Evolutionary conservation across 2,329 filamentous ascomycete genomes (phyloP), one percentile per base, ranked within the genome.

Genomic region (Emmonsia crescens): DNA sequence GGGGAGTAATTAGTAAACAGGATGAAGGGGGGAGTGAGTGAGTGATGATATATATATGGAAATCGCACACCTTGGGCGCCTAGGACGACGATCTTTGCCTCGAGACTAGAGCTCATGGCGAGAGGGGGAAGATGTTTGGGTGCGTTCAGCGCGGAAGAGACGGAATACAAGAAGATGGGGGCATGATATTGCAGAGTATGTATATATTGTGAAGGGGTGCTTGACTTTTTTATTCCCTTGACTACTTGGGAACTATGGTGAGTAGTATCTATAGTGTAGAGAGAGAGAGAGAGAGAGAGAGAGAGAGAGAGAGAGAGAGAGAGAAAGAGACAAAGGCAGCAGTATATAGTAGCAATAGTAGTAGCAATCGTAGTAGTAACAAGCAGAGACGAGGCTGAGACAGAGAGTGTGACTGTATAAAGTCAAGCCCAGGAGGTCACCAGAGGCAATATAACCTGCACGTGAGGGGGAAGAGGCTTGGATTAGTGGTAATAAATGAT

Each of bases 91-190:
- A 81, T 78, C 69, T 81, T 82, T 60, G 79, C 79, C 71, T 81
- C 79, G 57, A 80, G 76, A 59, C 74, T 77, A 64, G 73, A 78
- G 67, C 75, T 78, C 77, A 79, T 79, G 66, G 69, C 68, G 62
- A 57, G 36, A 8, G 31, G 3, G 48, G 24, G 24, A 8, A 9
- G 51, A 16, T n/a, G n/a, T 27, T 54, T 14, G 8, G 14, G 8
- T 16, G 31, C 33, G 36, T 57, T 99, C 77, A 99, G 83, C 76
- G 97, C 94, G 75, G 74, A 67, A 66, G 63, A 68, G 60, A 69
- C 68, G 36, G 54, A 57, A 44, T 36, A 5, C 6, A 44, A 16
- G n/a, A n/a, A 12, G 21, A 57, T 5, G 21, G 10, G 54, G 21
- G 38, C 54, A 57, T 57, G 21, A 19, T 31, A 42, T 44, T 36